These are phyloP conservation scores for Diaporthe citriasiana DNA, from an alignment of 2,329 filamentous ascomycete genomes.

Conservation along the genomic window DNA sequence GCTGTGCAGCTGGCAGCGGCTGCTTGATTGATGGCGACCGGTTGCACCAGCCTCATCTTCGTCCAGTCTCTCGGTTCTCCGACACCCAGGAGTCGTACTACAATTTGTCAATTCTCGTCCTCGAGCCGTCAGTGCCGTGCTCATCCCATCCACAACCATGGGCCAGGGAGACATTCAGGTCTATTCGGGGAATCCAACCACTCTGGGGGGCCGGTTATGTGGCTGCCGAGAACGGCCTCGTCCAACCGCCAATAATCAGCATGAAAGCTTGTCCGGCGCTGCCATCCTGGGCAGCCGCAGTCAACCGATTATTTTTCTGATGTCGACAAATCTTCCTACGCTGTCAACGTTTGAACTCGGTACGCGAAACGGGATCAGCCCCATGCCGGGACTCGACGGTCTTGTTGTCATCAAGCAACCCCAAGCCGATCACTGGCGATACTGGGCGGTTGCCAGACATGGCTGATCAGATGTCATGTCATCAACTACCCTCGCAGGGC, in stretches of 20 bases:
- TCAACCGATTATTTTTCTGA: constrained; percentile 30
- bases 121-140: constrained; percentile 26
- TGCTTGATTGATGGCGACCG: neutral
- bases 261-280: constrained; percentile 15
- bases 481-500: neutral
- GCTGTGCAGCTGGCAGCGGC: constrained; percentile 16
- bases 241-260: neutral
- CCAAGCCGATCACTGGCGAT: constrained; percentile 3
- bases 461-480: constrained; percentile 20
- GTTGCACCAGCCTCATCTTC: constrained; percentile 30
- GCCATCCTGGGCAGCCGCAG: constrained; percentile 10
- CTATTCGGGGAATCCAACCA: neutral
- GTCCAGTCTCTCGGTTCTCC: constrained; percentile 25
- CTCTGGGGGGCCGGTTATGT: constrained; percentile 11
- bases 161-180: neutral
- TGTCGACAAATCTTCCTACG: constrained; percentile 23
- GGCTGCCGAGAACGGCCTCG: constrained; percentile 21
- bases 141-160: neutral
- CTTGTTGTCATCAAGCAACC: neutral
- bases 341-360: constrained; percentile 33
- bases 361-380: constrained; percentile 27
- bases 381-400: constrained; percentile 23
- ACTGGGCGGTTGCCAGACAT: neutral
- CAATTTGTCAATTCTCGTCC: constrained; percentile 25
- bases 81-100: constrained; percentile 20